Base-by-base conservation (phyloP, 495 filamentous ascomycete genomes). In the Saxispiralis lemnorum region DNA sequence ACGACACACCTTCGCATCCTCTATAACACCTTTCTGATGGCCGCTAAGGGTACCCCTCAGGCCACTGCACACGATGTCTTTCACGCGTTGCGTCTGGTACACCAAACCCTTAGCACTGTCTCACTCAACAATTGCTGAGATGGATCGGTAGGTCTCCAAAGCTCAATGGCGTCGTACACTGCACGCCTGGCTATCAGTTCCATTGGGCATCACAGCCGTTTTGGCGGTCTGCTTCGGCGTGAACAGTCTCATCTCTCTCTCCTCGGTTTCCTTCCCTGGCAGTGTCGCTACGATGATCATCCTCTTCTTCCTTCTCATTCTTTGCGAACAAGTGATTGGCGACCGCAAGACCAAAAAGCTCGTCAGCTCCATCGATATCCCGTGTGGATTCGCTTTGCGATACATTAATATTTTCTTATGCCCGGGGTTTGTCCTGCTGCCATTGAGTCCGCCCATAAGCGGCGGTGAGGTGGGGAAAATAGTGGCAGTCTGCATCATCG, bases 401-500 rank as follows among this genome's bases (percentile, higher is more conserved):
- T 71, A 68, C 55, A 70, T 75, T 40, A 72, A 66, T 46, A 57
- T 73, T 30, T 63, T 72, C 42, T 72, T 73, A 40, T 70, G 63
- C 0, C 69, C 70, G 30, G 65, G 63, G 21, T 73, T 73, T 59
- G 63, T 73, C 3, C 57, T 72, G 5, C 51, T 73, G 13, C 68
- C 71, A 12, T 59, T 73, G 14, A 69, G 66, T 44, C 60, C 64
- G 10, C 31, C 63, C 2, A 70, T 73, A 34, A 61, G 67, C 20
- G 64, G 61, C 4, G 54, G 67, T 1, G 69, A 73, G 51, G 67
- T 71, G 13, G 60, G 57, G 24, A 72, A 71, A 54, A 70, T 74
- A 18, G 67, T 72, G 28, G 63, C 58, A 14, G 64, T 72, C 5
- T 73, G 71, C 39, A 66, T 70, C n/a, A 56, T 72, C 43, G 69